A percentile compares a stretch with the other conserved stretches of the same genome.
Evolutionary conservation across 2,329 filamentous ascomycete species (phyloP).

Genomic region (Tympanopsis confertula): DNA sequence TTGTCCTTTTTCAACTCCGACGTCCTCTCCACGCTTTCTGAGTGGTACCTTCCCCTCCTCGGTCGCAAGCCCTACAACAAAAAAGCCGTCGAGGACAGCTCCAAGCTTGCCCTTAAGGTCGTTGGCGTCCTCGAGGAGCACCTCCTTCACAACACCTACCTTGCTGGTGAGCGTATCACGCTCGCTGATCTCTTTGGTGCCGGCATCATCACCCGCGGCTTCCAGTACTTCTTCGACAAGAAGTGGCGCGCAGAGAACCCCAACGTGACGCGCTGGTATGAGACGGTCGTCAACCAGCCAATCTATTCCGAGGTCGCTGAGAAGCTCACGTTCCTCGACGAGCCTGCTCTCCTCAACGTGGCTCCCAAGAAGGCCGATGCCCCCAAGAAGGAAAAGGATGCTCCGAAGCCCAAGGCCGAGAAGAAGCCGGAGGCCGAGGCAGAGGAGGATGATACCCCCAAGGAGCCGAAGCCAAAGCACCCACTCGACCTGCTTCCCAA

Average conservation of each 20-base stretch:
- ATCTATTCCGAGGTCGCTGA: conserved; percentile 74
- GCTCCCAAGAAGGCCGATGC: conserved; percentile 70
- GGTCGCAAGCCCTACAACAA: conserved; percentile 88
- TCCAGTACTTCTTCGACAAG: conserved; percentile 91
- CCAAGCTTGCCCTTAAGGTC: conserved; percentile 57
- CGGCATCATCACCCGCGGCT: conserved; percentile 71
- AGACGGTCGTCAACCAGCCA: conserved; percentile 84
- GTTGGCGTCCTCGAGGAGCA: conserved; percentile 71
- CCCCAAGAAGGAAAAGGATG: conserved; percentile 46
- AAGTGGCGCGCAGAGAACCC: conserved; percentile 73
- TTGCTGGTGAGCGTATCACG: conserved; percentile 94
- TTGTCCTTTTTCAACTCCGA: conserved; percentile 94
- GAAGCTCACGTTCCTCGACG: conserved; percentile 70
- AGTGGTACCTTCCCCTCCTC: conserved; percentile 77
- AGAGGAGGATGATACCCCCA: conserved; percentile 39
- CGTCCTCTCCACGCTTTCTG: conserved; percentile 60
- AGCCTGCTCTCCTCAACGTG: conserved; percentile 60
- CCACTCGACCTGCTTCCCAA: conserved; percentile 75
- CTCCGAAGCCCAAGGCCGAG: conserved; percentile 31
- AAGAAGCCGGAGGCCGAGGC: conserved; percentile 30
- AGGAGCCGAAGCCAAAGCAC: conserved; percentile 88
- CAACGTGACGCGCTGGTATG: conserved; percentile 84
- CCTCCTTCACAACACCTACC: conserved; percentile 86
- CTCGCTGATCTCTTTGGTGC: conserved; percentile 85
- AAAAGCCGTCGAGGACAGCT: conserved; percentile 78